Base-by-base conservation (phyloP, 2,329 filamentous ascomycete genomes). In the Lachnellula occidentalis region DNA sequence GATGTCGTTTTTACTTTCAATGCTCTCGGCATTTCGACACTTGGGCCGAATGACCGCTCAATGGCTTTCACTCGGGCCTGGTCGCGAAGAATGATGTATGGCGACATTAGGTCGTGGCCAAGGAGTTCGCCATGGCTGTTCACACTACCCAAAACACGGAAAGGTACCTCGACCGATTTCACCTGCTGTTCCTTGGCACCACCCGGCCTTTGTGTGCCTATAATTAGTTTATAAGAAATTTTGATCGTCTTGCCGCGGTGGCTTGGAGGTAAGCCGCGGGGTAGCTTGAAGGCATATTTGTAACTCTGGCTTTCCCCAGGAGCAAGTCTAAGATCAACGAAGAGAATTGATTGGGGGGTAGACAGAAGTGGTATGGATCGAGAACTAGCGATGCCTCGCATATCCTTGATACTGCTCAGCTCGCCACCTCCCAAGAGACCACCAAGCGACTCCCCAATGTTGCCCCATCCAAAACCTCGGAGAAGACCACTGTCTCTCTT, bases 191-290 rank as follows among this genome's bases (percentile, higher is more conserved):
- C 88, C 62, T 84, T 87, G 22, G 81, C 79, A 14, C 86, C 87
- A 9, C 89, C 90, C 1, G 89, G 85, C 59, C 92, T 79, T 70
- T 99, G 94, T 0, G 92, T 96, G 45, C 92, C 92, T 59, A 99
- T 89, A 9, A 95, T 85, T 12, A 99, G 76, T 68, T 88, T 89
- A 73, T 99, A 99, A 2, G 85, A 82, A 48, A 96, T 92, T 72
- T 97, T 97, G 67, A 96, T 94, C 1, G 90, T 90, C 67, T 94
- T 92, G 11, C 94, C 94, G 64, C 87, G 87, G 69, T 97, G 90
- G 14, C 85, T 90, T 6, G 94, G 92, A 21, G 94, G 94, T n/a
- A 99, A 73, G 0, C 92, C 92, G 66, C 85, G 86, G 0, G 94
- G 94, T 51, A 99, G 74, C 45, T 81, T 86, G 69, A 96, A 96